Percentiles rank a stretch among this genome's conserved stretches.
Evolutionary conservation across 1,284 basidiomycete species (phyloP).

Genomic region (Ceratobasidium sp.): DNA sequence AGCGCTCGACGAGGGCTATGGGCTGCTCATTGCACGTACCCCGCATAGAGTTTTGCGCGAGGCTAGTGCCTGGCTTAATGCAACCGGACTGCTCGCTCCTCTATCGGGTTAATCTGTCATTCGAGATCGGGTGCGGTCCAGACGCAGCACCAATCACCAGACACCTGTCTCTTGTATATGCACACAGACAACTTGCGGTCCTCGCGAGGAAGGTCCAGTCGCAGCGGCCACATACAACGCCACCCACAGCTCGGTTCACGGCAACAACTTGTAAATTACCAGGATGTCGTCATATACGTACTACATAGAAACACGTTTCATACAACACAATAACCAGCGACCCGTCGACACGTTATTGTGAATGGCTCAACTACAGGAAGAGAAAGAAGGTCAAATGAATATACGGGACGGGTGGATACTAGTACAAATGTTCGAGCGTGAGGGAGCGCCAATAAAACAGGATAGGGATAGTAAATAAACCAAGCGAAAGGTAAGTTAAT

Average conservation of each 20-base stretch:
- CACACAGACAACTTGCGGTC: not conserved
- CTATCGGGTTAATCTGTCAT: constrained; percentile 26
- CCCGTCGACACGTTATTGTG: constrained; percentile 23
- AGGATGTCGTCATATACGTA: constrained; percentile 38
- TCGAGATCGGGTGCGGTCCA: constrained; percentile 21
- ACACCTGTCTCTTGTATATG: constrained; percentile 4
- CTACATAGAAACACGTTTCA: constrained; percentile 44
- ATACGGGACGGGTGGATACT: constrained; percentile 26
- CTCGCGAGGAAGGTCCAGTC: constrained; percentile 14
- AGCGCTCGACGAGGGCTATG: not conserved
- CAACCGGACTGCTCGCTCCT: not conserved
- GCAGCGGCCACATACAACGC: not conserved
- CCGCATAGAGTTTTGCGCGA: not conserved
- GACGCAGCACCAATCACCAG: constrained; percentile 7
- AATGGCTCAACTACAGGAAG: constrained; percentile 12
- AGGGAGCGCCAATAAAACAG: constrained; percentile 30
- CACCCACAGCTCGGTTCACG: not conserved
- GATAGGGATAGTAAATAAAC: constrained; percentile 40
- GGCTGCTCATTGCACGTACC: constrained; percentile 2
- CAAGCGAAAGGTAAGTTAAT: constrained; percentile 42
- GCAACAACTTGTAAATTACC: constrained; percentile 22
- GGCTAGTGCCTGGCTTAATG: constrained; percentile 9
- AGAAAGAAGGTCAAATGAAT: constrained; percentile 23
- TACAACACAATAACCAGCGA: constrained; percentile 33
- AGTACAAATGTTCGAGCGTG: constrained; percentile 37